Conservation (phyloP, 495 filamentous ascomycete species). For the Tuber aestivum region DNA sequence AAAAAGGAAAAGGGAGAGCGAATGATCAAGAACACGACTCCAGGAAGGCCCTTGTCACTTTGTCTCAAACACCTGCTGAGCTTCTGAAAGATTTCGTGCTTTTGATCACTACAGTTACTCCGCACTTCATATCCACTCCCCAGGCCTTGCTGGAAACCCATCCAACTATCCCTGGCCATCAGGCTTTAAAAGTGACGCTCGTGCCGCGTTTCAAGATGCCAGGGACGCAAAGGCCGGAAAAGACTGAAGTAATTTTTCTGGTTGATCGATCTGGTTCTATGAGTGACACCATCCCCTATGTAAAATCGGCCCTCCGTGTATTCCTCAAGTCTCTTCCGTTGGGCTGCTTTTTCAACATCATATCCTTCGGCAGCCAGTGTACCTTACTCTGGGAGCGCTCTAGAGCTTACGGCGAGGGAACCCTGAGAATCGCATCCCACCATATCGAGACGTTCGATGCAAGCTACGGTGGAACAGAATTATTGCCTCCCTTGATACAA, state of each 20-base stretch:
- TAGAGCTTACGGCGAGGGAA: conserved; percentile 50
- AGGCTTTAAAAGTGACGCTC: conserved; percentile 62
- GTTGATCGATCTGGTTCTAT: too few relatives aligned
- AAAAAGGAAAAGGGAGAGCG: conserved; percentile 43
- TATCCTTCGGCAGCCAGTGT: conserved; percentile 55
- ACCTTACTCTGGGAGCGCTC: conserved; percentile 57
- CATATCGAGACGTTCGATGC: conserved; percentile 50
- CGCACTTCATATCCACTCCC: conserved; percentile 50
- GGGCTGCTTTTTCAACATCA: conserved; percentile 67
- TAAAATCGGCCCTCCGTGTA: too few relatives aligned
- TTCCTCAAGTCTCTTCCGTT: too few relatives aligned
- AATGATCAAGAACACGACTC: conserved; percentile 45
- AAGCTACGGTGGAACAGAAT: conserved; percentile 60
- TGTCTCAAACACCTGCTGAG: conserved; percentile 50
- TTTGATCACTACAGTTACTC: conserved; percentile 48
- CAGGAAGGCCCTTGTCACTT: conserved; percentile 54
- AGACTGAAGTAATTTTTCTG: conserved; percentile 61
- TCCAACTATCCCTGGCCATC: too few relatives aligned
- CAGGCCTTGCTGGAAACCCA: conserved; percentile 60
- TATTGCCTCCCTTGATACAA: conserved; percentile 51
- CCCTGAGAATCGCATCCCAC: conserved; percentile 49
- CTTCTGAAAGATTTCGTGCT: too few relatives aligned
- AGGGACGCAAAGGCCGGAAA: conserved; percentile 20
- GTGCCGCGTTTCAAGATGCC: conserved; percentile 59
- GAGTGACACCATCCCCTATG: too few relatives aligned